phyloP scores from a whole-genome alignment of 176 grass and related monocot species.

The Leersia perrieri region DNA sequence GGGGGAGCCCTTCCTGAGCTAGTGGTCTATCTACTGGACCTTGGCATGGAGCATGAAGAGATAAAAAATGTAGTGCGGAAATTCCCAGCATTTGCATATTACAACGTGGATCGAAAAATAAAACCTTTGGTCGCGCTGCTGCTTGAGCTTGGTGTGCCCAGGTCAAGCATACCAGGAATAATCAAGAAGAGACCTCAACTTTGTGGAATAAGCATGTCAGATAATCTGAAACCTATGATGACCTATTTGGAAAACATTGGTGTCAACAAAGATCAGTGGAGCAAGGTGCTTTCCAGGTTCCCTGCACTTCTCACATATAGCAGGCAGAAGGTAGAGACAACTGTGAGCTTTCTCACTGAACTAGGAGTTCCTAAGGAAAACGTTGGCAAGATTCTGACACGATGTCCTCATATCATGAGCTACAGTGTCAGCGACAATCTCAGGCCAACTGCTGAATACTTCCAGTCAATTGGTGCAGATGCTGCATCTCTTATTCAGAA shows the following conservation, averaged over 20 bases:
- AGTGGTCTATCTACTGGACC: slow-evolving; percentile 64
- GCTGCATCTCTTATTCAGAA: slow-evolving; percentile 75
- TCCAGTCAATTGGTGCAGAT: slow-evolving; percentile 66
- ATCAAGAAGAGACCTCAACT: slow-evolving; percentile 80
- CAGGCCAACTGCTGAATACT: slow-evolving; percentile 77
- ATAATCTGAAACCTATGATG: slow-evolving; percentile 96
- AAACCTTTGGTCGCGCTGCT: slow-evolving; percentile 68
- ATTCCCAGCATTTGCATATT: slow-evolving; percentile 77
- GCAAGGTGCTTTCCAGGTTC: slow-evolving; percentile 76
- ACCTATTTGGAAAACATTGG: slow-evolving; percentile 75
- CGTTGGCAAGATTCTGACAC: slow-evolving; percentile 90
- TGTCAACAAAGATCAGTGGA: slow-evolving; percentile 79
- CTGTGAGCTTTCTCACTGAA: slow-evolving; percentile 63
- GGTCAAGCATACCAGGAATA: slow-evolving; percentile 75
- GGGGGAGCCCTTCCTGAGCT: slow-evolving; percentile 55
- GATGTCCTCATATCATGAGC: slow-evolving; percentile 76
- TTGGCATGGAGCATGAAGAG: slow-evolving; percentile 63
- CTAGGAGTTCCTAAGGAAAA: slow-evolving; percentile 74
- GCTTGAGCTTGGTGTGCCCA: slow-evolving; percentile 60
- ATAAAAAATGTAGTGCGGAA: slow-evolving; percentile 56
- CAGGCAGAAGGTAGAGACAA: slow-evolving; percentile 71
- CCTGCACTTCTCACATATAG: slow-evolving; percentile 84
- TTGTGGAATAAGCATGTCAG: slow-evolving; percentile 80
- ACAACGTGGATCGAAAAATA: slow-evolving; percentile 79
- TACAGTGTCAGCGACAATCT: slow-evolving; percentile 81